These are phyloP conservation scores for Globisporangium cylindrosporum DNA, from an alignment of 352 stramenopile genomes.

Conservation along the genomic window DNA sequence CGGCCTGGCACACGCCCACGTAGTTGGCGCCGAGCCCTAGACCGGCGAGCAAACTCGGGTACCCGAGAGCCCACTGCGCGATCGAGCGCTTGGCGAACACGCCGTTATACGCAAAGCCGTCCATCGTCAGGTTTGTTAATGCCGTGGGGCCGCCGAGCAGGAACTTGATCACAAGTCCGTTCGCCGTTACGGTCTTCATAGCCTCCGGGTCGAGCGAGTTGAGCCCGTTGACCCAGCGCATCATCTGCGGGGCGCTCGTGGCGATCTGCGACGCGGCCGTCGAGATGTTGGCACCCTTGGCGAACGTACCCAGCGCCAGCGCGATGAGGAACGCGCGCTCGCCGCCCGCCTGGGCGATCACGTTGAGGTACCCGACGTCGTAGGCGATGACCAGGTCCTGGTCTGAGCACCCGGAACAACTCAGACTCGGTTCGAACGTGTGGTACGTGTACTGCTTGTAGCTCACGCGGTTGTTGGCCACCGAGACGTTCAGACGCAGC, in stretches of 20 bases:
- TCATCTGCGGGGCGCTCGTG: constrained; percentile 53
- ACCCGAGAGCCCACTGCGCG: constrained; percentile 65
- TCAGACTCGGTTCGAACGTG: constrained; percentile 43
- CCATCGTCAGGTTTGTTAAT: constrained; percentile 45
- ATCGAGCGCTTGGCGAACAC: constrained; percentile 59
- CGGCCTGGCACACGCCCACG: constrained; percentile 36
- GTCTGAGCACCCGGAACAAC: constrained; percentile 56
- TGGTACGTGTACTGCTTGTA: constrained; percentile 84
- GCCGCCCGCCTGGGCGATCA: constrained; percentile 56
- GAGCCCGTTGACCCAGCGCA: constrained; percentile 73
- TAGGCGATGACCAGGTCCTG: constrained; percentile 52
- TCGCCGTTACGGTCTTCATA: constrained; percentile 53
- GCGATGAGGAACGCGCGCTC: constrained; percentile 51
- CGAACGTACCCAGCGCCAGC: constrained; percentile 51
- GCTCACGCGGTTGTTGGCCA: constrained; percentile 50
- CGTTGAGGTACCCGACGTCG: constrained; percentile 69
- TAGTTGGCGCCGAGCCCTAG: constrained; percentile 57
- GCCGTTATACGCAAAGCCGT: constrained; percentile 74
- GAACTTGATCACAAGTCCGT: constrained; percentile 43
- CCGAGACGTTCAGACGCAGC: constrained; percentile 58
- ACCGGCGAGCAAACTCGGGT: constrained; percentile 66
- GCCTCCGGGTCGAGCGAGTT: constrained; percentile 69
- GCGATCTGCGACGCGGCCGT: constrained; percentile 27
- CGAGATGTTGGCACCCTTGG: constrained; percentile 16
- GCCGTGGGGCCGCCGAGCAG: constrained; percentile 22